phyloP scores from a whole-genome alignment of 345 rosid species.

The Leavenworthia alabamica region DNA sequence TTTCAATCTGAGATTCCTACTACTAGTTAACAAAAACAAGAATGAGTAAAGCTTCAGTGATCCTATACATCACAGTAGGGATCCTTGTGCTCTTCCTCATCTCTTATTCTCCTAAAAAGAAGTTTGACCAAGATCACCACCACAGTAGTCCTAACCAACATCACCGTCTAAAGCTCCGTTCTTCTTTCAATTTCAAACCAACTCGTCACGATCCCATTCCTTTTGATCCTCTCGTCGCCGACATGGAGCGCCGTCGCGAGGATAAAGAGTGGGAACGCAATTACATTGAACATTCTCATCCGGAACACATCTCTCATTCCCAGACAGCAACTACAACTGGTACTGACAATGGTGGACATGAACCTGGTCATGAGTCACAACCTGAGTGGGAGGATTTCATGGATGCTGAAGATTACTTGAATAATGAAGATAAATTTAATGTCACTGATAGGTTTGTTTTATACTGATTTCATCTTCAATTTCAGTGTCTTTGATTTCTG shows the following conservation, averaged over 20 bases:
- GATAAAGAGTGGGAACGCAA: slow-evolving; percentile 83
- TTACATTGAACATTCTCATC: slow-evolving; percentile 57
- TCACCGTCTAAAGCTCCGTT: slow-evolving; percentile 53
- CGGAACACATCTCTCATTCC: slow-evolving; percentile 32
- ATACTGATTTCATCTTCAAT: neutral
- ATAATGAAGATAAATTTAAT: slow-evolving; percentile 78
- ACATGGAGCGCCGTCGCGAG: slow-evolving; percentile 67
- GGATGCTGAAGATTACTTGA: slow-evolving; percentile 91
- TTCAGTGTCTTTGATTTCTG: neutral
- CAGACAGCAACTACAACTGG: neutral
- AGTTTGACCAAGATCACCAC: slow-evolving; percentile 27
- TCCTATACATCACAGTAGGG: slow-evolving; percentile 44
- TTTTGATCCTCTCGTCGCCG: slow-evolving; percentile 71
- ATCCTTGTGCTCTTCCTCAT: slow-evolving; percentile 47
- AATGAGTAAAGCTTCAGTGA: slow-evolving; percentile 42
- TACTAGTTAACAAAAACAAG: neutral
- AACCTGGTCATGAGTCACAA: slow-evolving; percentile 61
- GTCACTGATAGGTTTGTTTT: slow-evolving; percentile 58
- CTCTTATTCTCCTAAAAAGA: slow-evolving; percentile 45
- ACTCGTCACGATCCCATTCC: slow-evolving; percentile 47
- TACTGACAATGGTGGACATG: neutral
- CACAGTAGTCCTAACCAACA: slow-evolving; percentile 30
- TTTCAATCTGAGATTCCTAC: slow-evolving; percentile 10
- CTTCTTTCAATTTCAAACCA: slow-evolving; percentile 45
- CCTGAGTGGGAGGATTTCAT: slow-evolving; percentile 96